These are phyloP conservation scores for Kuraishia borneana DNA, from an alignment of 805 yeast genomes.

Conservation along the genomic window DNA sequence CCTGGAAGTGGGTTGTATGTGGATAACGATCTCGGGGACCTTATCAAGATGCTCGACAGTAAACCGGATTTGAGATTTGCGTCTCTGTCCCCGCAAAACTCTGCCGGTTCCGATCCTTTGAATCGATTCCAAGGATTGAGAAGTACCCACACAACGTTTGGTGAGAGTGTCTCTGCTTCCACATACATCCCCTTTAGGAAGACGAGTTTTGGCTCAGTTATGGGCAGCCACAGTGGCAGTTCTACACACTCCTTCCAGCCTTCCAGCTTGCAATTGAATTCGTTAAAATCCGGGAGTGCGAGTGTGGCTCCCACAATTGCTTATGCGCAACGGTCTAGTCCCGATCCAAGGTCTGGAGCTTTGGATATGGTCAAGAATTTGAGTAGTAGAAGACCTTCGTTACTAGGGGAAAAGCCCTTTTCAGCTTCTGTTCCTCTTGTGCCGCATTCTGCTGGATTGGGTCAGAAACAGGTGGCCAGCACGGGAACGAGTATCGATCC, in stretches of 20 bases:
- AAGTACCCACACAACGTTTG: slow-evolving; percentile 7
- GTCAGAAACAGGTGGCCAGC: background rate
- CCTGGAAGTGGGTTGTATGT: slow-evolving; percentile 14
- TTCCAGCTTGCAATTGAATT: background rate
- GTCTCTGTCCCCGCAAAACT: slow-evolving; percentile 10
- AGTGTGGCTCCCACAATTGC: background rate
- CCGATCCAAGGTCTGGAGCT: no score
- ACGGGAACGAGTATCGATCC: background rate
- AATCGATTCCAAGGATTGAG: slow-evolving; percentile 7
- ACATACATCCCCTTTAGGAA: background rate
- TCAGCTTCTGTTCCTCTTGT: background rate
- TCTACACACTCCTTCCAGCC: background rate
- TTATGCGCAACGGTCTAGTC: no score
- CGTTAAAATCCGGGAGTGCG: background rate
- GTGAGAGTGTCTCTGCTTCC: slow-evolving; percentile 7
- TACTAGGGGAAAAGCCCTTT: no score
- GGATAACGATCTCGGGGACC: slow-evolving; percentile 13
- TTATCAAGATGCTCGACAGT: slow-evolving; percentile 22
- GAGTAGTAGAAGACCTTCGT: no score
- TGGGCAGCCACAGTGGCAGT: background rate
- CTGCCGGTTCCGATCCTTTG: slow-evolving; percentile 4
- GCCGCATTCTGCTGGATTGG: background rate
- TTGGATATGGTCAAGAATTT: no score
- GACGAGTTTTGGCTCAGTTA: background rate
- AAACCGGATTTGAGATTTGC: slow-evolving; percentile 23